Evolutionary conservation across 495 filamentous ascomycete genomes (phyloP), one percentile per base, ranked within the genome.

Genomic region (Penicillium arizonense): DNA sequence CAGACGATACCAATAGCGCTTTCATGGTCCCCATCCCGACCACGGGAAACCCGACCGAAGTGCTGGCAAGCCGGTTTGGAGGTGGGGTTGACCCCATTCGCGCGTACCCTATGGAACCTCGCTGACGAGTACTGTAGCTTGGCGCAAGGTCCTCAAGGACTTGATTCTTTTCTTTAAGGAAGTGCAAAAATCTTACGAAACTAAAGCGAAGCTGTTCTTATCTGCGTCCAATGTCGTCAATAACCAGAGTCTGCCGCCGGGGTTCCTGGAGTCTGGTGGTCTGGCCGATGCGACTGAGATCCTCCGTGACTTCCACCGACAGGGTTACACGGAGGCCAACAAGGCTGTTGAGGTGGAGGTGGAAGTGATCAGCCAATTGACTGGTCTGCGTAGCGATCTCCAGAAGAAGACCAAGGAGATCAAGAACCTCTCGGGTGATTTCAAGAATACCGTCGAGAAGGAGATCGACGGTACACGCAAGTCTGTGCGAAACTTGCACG

Each of bases 381-480:
- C 86, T 5, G 91, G 89, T 12, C 76, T 98, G 20, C 76, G 94
- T 40, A 91, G 84, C 60, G 94, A 98, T 68, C 77, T 98, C 14
- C 85, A 87, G 47, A 89, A 93, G 71, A 98, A 98, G 75, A 94
- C 93, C 61, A 97, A 97, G 72, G 94, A 98, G 72, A 97, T 98
- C 69, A 96, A 94, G 69, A 87, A 81, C 52, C 75, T 98, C 5
- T 86, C 90, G 5, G 86, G 89, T 2, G 94, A 98, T 69, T 98
- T 98, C 69, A 96, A 96, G 66, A 98, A 95, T 58, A 76, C 74
- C 3, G 79, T 81, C 13, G 82, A 85, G 35, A 77, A 76, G 60
- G 80, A 81, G 52, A 70, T 79, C n/a, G 78, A 81, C 18, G 68
- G 61, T 10, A 80, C 77, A 5, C 76, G 77, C 55, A 84, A 80